These are phyloP conservation scores for Millerago galiae DNA, from an alignment of 805 yeast species.

Conservation along the genomic window DNA sequence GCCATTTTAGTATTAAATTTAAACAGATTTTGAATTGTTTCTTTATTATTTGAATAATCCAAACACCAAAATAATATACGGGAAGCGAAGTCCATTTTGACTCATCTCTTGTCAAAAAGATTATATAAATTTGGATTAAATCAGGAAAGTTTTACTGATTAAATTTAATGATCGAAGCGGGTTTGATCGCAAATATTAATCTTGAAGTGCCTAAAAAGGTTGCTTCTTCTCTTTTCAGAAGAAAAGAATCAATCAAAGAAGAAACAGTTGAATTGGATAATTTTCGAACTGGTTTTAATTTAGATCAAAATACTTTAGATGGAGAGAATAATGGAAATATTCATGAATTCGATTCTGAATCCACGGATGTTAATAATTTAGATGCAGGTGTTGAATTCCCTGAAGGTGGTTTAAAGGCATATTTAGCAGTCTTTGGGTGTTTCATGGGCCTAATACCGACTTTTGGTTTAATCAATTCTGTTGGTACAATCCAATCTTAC, in stretches of 20 bases:
- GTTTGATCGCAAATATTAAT: too few species aligned
- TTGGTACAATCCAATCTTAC: constrained; percentile 64
- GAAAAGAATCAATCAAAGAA: background rate
- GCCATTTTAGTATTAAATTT: background rate
- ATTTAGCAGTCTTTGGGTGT: constrained; percentile 52
- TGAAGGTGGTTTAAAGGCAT: constrained; percentile 56
- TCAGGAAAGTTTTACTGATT: too few species aligned
- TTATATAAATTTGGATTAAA: too few species aligned
- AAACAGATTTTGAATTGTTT: too few species aligned
- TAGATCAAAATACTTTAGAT: background rate
- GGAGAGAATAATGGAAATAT: background rate
- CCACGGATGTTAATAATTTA: background rate
- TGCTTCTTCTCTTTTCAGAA: background rate
- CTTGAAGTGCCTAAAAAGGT: background rate
- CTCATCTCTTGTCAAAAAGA: too few species aligned
- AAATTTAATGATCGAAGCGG: too few species aligned
- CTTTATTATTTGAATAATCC: too few species aligned
- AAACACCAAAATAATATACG: too few species aligned
- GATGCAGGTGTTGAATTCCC: constrained; percentile 28
- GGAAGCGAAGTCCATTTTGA: too few species aligned
- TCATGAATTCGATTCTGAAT: background rate
- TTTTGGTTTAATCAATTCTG: constrained; percentile 53
- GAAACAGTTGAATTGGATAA: background rate
- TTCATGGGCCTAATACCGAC: constrained; percentile 53
- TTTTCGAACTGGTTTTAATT: background rate